These are phyloP conservation scores for Leishmania braziliensis DNA, from an alignment of 208 protist species.

Conservation along the genomic window DNA sequence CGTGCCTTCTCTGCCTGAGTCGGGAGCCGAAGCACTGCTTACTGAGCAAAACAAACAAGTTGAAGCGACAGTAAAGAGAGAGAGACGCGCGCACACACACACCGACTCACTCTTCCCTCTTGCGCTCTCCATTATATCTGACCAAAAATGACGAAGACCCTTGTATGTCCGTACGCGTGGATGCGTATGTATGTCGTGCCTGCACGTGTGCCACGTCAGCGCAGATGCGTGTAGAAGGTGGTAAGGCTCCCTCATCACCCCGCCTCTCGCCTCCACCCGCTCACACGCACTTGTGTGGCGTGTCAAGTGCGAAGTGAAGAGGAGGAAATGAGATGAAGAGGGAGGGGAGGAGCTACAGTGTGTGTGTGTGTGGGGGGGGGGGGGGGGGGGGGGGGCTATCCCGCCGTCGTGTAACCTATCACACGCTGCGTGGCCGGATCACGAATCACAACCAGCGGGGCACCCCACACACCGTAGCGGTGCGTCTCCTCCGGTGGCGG, in stretches of 20 bases:
- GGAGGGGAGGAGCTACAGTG: neutral
- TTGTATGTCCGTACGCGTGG: neutral
- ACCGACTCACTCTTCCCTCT: neutral
- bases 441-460: conserved; percentile 39
- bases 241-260: neutral
- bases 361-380: too few relatives aligned
- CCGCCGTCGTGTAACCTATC: conserved; percentile 35
- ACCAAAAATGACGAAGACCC: neutral
- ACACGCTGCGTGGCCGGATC: conserved; percentile 36
- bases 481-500: conserved; percentile 6
- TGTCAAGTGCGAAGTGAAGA: neutral
- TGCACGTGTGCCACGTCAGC: neutral
- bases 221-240: neutral
- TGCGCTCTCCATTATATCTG: neutral
- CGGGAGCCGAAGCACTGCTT: neutral
- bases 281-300: neutral
- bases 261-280: neutral
- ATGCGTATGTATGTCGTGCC: neutral
- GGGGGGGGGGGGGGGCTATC: neutral
- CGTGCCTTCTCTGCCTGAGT: neutral
- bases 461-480: conserved; percentile 27
- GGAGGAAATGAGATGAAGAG: neutral
- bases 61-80: neutral
- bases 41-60: neutral
- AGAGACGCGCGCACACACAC: neutral